Evolutionary conservation across 345 rosid species (phyloP), one percentile per base, ranked within the genome.

Genomic region (Hypericum androsaemum): DNA sequence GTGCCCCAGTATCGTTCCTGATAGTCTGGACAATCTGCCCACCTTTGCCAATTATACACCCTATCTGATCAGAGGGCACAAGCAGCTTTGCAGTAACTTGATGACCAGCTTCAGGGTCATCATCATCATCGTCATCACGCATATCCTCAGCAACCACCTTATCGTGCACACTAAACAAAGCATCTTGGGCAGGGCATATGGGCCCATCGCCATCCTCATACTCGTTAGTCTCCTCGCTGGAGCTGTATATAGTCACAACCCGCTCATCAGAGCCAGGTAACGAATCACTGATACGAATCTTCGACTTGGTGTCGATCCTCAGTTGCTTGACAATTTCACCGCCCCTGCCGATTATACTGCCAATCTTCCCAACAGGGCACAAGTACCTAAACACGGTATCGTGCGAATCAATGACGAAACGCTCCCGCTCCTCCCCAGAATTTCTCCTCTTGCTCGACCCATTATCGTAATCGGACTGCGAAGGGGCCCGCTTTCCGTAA

Each of bases 211-310:
- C 49, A 28, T 38, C 36, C 53, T 60, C 73, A n/a, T 49, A 45
- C 10, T 66, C 59, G 37, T 58, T 65, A 45, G 57, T 76, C 41
- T 36, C 50, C 35, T 48, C 40, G 9, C 72, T 69, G 43, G 76
- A 71, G 55, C 83, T 82, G 54, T 67, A 73, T 9, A 82, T 73
- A 42, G 66, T 64, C 54, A 82, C 65, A 12, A 77, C 83, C 59
- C 89, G 56, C 72, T 82, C 89, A 50, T 82, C 83, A 7, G 74
- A 77, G 37, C 83, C 85, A 52, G 69, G 74, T 61, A 79, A 65
- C 7, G 80, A 16, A 56, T 77, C 86, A 53, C 69, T 67, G 63
- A 79, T 76, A 0, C 68, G 77, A 57, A 79, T 82, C 60, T 73
- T 77, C 6, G 89, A 75, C 36, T 53, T 66, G 16, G 83, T 77